phyloP scores from a whole-genome alignment of 371 early-diverging fungal genomes.

The Dinochytrium kinnereticum region DNA sequence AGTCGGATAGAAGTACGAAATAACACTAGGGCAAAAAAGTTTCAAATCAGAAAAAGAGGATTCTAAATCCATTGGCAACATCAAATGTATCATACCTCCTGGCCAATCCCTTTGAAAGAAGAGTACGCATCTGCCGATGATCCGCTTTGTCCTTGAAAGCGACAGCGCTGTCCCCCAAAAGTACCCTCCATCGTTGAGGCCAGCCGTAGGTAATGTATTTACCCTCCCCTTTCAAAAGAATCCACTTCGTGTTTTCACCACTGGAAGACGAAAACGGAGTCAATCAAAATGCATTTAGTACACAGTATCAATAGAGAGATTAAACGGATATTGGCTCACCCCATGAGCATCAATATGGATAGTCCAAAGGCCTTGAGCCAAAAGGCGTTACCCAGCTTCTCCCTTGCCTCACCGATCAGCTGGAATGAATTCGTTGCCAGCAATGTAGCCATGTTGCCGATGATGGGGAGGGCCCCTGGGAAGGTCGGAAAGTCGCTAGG shows the following conservation, averaged over 20 bases:
- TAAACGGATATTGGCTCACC: too few species aligned
- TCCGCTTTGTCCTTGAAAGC: background rate
- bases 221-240: slow-evolving; percentile 1
- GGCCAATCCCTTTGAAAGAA: slow-evolving; percentile 17
- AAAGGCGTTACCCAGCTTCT: background rate
- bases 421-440: background rate
- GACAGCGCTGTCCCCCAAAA: slow-evolving; percentile 15
- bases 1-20: slow-evolving; percentile 12
- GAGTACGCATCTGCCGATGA: slow-evolving; percentile 1
- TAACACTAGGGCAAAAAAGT: slow-evolving; percentile 1
- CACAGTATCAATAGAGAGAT: too few species aligned
- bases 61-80: background rate
- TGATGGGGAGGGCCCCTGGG: background rate
- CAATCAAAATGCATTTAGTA: too few species aligned
- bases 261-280: too few species aligned
- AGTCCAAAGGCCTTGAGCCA: too few species aligned
- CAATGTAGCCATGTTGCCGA: background rate
- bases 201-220: background rate
- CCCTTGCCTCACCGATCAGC: background rate
- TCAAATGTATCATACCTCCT: slow-evolving; percentile 2
- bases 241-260: background rate
- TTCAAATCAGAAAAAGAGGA: background rate
- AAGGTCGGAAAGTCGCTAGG: background rate
- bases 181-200: slow-evolving; percentile 8
- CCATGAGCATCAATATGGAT: too few species aligned